These are phyloP conservation scores for Pythium chondricola DNA, from an alignment of 352 stramenopile species.

Conservation along the genomic window DNA sequence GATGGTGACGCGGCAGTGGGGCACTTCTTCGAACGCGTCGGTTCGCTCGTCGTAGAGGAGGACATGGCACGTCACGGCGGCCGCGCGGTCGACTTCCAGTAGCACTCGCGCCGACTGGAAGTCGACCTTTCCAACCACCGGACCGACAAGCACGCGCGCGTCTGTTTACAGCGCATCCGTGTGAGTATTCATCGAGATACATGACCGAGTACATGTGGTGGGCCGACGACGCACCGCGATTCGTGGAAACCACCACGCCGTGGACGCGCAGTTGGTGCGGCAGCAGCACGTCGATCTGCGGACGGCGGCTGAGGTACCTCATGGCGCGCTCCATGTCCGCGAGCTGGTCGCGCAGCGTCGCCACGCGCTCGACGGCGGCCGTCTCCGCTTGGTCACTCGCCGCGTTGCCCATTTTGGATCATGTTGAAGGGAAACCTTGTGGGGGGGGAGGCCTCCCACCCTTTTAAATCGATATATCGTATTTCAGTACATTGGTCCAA, in stretches of 20 bases:
- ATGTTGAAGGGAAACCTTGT: neutral
- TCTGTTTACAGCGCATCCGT: no score
- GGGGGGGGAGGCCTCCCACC: no score
- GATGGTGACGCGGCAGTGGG: conserved; percentile 21
- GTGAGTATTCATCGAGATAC: neutral
- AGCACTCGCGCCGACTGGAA: conserved; percentile 43
- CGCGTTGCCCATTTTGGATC: conserved; percentile 38
- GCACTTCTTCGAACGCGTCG: conserved; percentile 33
- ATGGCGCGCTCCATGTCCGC: conserved; percentile 37
- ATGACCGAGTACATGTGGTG: neutral
- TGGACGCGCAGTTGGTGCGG: conserved; percentile 29
- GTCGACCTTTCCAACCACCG: conserved; percentile 64
- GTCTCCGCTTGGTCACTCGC: conserved; percentile 30
- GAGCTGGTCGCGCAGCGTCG: conserved; percentile 36
- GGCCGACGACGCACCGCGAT: conserved; percentile 10
- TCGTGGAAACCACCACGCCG: conserved; percentile 5
- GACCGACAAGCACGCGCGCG: conserved; percentile 52
- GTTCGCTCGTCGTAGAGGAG: conserved; percentile 34
- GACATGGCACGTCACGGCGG: conserved; percentile 42
- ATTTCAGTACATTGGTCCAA: no score
- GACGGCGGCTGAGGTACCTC: conserved; percentile 16
- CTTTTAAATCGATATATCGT: conserved; percentile 6
- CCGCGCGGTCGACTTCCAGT: conserved; percentile 43
- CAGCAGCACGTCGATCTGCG: conserved; percentile 13
- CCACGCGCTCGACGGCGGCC: conserved; percentile 15